These are phyloP conservation scores for Novakomyces olei DNA, from an alignment of 805 yeast genomes.

Conservation along the genomic window DNA sequence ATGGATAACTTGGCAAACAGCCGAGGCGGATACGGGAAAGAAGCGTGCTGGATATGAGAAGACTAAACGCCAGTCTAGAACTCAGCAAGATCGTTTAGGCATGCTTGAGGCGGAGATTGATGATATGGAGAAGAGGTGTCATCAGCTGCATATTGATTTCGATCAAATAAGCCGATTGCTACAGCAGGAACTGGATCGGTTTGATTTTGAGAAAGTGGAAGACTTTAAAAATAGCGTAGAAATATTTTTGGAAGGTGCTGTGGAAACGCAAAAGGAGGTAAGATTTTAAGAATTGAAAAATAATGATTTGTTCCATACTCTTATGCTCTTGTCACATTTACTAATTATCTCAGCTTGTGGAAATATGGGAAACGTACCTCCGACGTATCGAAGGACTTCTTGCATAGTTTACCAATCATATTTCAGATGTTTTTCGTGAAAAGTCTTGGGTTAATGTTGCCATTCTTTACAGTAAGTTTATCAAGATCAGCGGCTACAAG, in stretches of 20 bases:
- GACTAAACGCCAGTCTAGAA: constrained; percentile 22
- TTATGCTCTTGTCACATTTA: not conserved
- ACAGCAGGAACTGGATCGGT: constrained; percentile 38
- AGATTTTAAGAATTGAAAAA: not conserved
- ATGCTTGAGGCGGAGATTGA: constrained; percentile 36
- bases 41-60: constrained; percentile 27
- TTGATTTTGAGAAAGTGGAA: constrained; percentile 52
- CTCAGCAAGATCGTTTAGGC: constrained; percentile 42
- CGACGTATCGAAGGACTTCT: no score
- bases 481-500: no score
- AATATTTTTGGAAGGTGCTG: constrained; percentile 68
- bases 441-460: no score
- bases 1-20: constrained; percentile 22
- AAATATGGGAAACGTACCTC: constrained; percentile 52
- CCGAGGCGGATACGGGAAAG: constrained; percentile 28
- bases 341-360: constrained; percentile 23
- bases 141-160: constrained; percentile 34
- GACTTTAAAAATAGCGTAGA: constrained; percentile 82
- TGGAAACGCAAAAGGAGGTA: constrained; percentile 77
- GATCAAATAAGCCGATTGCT: constrained; percentile 43
- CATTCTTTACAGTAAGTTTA: no score
- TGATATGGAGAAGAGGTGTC: constrained; percentile 30
- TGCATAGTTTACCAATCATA: no score
- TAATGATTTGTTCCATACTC: no score
- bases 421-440: no score